Percentiles rank a stretch among this genome's conserved stretches.
Conservation (phyloP, 2,329 filamentous ascomycete species). For the Atkinsonella hypoxylon region DNA sequence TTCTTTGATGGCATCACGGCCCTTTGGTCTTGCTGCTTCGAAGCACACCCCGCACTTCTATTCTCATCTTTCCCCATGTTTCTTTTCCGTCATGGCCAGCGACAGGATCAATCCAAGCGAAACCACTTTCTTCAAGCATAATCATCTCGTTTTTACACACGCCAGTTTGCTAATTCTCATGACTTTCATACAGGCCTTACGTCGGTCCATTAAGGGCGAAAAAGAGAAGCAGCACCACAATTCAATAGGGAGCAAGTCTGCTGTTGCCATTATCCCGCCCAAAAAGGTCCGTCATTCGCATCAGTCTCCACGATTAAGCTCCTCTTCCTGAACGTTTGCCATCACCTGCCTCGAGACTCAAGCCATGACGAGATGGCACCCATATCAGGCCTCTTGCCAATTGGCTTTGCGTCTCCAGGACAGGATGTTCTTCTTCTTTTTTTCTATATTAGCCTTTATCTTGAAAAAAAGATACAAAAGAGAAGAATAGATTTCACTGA, state of each 20-base stretch:
- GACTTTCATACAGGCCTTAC: constrained; percentile 53
- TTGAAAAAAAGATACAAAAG: too few relatives aligned
- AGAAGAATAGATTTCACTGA: too few relatives aligned
- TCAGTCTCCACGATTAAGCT: not conserved
- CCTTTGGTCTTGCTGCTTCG: not conserved
- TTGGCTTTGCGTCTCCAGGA: not conserved
- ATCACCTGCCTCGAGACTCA: too few relatives aligned
- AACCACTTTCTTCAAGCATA: not conserved
- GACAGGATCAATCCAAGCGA: not conserved
- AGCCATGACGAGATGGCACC: too few relatives aligned
- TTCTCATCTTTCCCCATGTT: not conserved
- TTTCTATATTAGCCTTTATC: too few relatives aligned
- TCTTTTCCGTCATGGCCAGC: not conserved
- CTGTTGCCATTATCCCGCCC: constrained; percentile 77
- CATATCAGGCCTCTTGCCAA: not conserved
- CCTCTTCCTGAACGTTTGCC: not conserved
- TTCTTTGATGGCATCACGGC: not conserved
- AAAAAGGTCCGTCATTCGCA: constrained; percentile 60
- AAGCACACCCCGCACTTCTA: not conserved
- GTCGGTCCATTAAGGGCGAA: constrained; percentile 82
- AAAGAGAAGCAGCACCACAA: constrained; percentile 61
- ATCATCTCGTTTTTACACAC: not conserved
- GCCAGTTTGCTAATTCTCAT: constrained; percentile 27
- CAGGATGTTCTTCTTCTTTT: too few relatives aligned
- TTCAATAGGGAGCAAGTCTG: constrained; percentile 72